Conservation (phyloP, 1,139 yeast species). For the Kodamaea sp. region DNA sequence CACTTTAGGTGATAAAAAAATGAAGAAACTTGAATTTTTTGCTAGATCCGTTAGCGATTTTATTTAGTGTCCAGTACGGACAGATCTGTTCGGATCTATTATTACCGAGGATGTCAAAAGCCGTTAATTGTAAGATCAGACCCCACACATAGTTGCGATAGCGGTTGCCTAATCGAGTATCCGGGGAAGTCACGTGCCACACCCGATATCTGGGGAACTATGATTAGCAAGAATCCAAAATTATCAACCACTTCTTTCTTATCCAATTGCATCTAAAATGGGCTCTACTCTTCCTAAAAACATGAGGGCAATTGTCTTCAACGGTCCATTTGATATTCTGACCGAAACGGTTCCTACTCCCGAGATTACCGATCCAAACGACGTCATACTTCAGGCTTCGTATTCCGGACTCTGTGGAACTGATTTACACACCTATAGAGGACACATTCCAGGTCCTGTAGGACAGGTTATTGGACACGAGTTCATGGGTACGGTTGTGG, state of each 20-base stretch:
- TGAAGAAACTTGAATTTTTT: too few relatives aligned
- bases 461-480: slow-evolving; percentile 56
- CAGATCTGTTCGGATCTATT: too few relatives aligned
- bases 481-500: slow-evolving; percentile 45
- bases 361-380: slow-evolving; percentile 35
- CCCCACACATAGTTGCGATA: neutral
- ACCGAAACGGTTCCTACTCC: slow-evolving; percentile 50
- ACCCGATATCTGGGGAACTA: neutral
- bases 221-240: too few relatives aligned
- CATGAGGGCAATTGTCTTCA: slow-evolving; percentile 61
- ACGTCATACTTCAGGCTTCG: slow-evolving; percentile 53
- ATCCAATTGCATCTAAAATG: too few relatives aligned
- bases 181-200: too few relatives aligned
- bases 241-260: neutral
- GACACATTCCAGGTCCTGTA: slow-evolving; percentile 45
- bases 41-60: too few relatives aligned
- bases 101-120: too few relatives aligned
- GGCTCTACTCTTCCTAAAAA: slow-evolving; percentile 5
- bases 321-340: slow-evolving; percentile 48
- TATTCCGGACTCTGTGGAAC: slow-evolving; percentile 64
- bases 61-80: too few relatives aligned
- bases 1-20: too few relatives aligned
- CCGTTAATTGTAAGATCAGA: slow-evolving; percentile 1
- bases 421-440: slow-evolving; percentile 62
- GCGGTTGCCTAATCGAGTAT: neutral